Conservation (phyloP, 345 rosid species). For the Eucalyptus pumila region DNA sequence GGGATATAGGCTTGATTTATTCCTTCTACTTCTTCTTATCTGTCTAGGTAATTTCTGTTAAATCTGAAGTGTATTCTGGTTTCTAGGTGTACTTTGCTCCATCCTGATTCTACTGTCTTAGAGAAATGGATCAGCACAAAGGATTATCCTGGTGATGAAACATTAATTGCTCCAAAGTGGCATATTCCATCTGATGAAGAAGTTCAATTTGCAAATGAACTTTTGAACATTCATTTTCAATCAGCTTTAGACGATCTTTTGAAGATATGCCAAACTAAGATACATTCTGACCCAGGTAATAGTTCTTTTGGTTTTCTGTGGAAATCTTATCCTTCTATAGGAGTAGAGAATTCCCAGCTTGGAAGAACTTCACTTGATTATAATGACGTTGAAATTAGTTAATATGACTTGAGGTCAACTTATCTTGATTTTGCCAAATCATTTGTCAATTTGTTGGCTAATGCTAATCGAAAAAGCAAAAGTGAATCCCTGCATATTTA, state of each 20-base stretch:
- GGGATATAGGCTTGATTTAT: neutral
- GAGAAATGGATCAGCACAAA: constrained; percentile 96
- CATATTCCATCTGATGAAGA: constrained; percentile 81
- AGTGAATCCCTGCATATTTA: neutral
- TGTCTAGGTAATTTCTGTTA: neutral
- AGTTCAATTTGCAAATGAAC: constrained; percentile 93
- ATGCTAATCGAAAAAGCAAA: neutral
- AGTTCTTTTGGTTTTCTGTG: neutral
- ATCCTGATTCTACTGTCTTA: constrained; percentile 69
- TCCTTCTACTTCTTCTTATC: neutral
- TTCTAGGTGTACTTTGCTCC: constrained; percentile 56
- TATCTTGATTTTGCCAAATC: neutral
- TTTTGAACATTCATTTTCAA: constrained; percentile 72
- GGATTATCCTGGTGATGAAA: constrained; percentile 43
- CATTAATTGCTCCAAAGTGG: constrained; percentile 56
- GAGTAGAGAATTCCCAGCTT: neutral
- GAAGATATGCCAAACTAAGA: constrained; percentile 64
- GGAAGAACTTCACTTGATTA: neutral
- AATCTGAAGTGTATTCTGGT: neutral
- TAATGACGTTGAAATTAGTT: neutral
- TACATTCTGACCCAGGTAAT: constrained; percentile 82
- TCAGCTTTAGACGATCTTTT: constrained; percentile 82
- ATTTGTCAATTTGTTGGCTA: neutral
- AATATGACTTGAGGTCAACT: neutral
- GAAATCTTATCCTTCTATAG: neutral